Base-by-base conservation (phyloP, 495 filamentous ascomycete species). In the Aspergillus sclerotioniger region DNA sequence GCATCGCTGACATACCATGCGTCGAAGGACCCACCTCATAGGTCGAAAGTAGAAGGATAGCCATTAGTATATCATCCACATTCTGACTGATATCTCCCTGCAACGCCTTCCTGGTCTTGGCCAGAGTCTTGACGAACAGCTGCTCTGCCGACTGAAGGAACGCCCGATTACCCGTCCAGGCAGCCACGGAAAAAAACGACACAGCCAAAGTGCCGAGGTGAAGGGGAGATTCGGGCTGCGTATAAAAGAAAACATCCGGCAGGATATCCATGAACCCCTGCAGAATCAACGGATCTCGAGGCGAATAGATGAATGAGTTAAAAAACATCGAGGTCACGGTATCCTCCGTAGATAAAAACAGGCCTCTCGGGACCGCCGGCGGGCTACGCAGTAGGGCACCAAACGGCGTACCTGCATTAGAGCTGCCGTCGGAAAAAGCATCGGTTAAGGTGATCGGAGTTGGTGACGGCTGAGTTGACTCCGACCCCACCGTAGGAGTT, bases 1-100 rank as follows among this genome's bases (percentile, higher is more conserved):
- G 17, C 41, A 29, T 0, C 29, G 21, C 9, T 29, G 39, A 15
- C 16, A 15, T 25, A 47, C 46, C 20, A 20, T 6, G 29, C 2
- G 48, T 39, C 1, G 15, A 28, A 10, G n/a, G 4, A 69, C 72
- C 41, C 61, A 86, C 84, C 78, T 89, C 86, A 56, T 84, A 89
- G n/a, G 84, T 78, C 0, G 82, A 83, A 44, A 89, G 70, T 28
- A 88, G 63, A 39, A 90, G 68, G 20, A 89, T 80, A 0, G 84
- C 75, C 28, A 84, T 80, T n/a, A 90, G 65, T 12, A 83, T 82
- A 39, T 77, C 72, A 57, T 88, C 82, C 19, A 80, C 69, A 57
- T 72, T 67, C 47, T 76, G 73, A 41, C 74, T 67, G 9, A 75
- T 62, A 25, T 80, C 77, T 29, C 79, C 73, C 47, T 76, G 69